Evolutionary conservation across 2,329 filamentous ascomycete species (phyloP).

Genomic region (Trichoderma gracile): DNA sequence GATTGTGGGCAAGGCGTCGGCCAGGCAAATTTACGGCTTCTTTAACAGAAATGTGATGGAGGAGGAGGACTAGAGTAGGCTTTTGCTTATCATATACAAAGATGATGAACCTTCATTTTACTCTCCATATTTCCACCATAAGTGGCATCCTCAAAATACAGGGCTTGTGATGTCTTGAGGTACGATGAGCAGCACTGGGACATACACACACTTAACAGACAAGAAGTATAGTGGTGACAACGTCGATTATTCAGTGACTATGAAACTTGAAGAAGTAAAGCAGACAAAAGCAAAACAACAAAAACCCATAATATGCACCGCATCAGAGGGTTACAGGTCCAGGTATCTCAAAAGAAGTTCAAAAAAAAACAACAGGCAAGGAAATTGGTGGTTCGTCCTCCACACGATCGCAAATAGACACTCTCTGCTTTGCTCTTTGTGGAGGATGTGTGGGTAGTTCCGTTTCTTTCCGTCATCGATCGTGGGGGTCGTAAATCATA

Average conservation of each 20-base stretch:
- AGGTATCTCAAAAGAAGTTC: conserved; percentile 18
- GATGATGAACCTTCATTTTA: too few species aligned
- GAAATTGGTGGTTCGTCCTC: conserved; percentile 4
- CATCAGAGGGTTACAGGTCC: neutral
- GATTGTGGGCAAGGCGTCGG: conserved; percentile 76
- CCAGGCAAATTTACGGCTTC: conserved; percentile 74
- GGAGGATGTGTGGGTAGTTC: neutral
- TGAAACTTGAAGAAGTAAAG: conserved; percentile 5
- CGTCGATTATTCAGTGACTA: conserved; percentile 4
- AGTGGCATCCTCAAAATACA: neutral
- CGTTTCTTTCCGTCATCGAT: neutral
- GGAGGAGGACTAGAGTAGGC: conserved; percentile 39
- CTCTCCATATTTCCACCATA: too few species aligned
- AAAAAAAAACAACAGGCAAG: conserved; percentile 26
- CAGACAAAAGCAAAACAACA: neutral
- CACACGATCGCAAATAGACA: conserved; percentile 1
- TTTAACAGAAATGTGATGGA: conserved; percentile 69
- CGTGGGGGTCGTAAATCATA: conserved; percentile 10
- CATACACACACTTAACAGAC: neutral
- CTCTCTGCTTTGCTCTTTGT: neutral
- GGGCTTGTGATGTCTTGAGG: neutral
- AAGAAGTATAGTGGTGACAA: neutral
- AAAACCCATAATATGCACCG: neutral
- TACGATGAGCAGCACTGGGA: neutral
- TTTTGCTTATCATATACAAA: too few species aligned